Percentiles rank a stretch among this genome's conserved stretches.
Conservation (phyloP, 805 yeast genomes). For the Candida pseudofarinosa region DNA sequence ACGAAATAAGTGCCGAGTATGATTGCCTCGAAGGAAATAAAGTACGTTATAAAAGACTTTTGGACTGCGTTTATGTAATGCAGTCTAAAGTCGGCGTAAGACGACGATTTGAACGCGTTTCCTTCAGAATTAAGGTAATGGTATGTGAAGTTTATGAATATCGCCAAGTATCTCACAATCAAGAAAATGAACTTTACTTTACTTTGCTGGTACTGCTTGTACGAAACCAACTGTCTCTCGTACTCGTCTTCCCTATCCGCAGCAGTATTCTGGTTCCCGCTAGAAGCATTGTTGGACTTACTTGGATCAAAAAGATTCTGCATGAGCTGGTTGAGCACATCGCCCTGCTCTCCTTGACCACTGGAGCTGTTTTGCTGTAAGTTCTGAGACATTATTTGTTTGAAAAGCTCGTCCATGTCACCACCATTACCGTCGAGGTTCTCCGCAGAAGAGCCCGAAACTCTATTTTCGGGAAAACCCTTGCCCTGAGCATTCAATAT, state of each 20-base stretch:
- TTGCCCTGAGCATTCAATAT: slow-evolving; percentile 18
- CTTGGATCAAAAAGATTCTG: not conserved
- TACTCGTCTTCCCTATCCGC: slow-evolving; percentile 20
- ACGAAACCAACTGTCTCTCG: slow-evolving; percentile 24
- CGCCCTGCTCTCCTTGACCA: slow-evolving; percentile 33
- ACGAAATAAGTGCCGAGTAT: slow-evolving; percentile 32
- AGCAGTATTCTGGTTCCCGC: slow-evolving; percentile 5
- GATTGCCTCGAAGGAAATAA: slow-evolving; percentile 29
- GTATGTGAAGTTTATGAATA: slow-evolving; percentile 30
- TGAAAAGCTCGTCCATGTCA: not conserved
- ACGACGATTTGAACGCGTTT: slow-evolving; percentile 23
- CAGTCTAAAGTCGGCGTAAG: slow-evolving; percentile 14
- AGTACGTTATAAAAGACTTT: slow-evolving; percentile 20
- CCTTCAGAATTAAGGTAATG: slow-evolving; percentile 21
- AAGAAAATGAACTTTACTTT: slow-evolving; percentile 30
- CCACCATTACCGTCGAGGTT: slow-evolving; percentile 30
- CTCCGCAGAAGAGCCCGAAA: slow-evolving; percentile 27
- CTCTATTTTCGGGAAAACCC: slow-evolving; percentile 8
- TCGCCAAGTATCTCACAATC: slow-evolving; percentile 23
- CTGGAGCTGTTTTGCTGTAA: slow-evolving; percentile 4
- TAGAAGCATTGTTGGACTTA: not conserved
- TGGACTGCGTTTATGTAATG: not conserved
- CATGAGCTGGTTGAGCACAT: slow-evolving; percentile 5
- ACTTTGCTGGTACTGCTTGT: slow-evolving; percentile 29
- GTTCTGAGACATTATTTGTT: not conserved